A percentile compares a stretch with the other conserved stretches of the same genome.
Evolutionary conservation across 495 filamentous ascomycete genomes (phyloP).

Genomic region (Aspergillus asperescens): DNA sequence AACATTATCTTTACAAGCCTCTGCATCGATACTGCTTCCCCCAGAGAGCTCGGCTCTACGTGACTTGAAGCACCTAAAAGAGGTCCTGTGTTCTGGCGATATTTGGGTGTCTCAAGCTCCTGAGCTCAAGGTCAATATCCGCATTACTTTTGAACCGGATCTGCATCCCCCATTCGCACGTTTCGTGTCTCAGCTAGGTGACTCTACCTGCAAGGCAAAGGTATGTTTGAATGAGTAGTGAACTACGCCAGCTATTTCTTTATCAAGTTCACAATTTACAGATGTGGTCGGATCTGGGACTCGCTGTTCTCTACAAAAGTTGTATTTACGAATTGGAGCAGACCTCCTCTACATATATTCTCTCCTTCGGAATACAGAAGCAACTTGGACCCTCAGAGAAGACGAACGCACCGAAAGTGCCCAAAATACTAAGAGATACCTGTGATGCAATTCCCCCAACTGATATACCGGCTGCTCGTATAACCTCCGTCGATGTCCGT

Average conservation of each 20-base stretch:
- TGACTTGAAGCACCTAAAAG: neutral
- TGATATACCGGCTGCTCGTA: conserved; percentile 11
- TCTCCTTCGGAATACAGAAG: conserved; percentile 28
- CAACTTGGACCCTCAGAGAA: neutral
- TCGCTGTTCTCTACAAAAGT: conserved; percentile 22
- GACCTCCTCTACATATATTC: neutral
- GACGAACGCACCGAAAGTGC: conserved; percentile 12
- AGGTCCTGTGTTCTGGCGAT: conserved; percentile 8
- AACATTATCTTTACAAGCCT: conserved; percentile 11
- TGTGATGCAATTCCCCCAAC: conserved; percentile 19
- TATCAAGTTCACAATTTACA: conserved; percentile 8
- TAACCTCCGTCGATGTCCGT: conserved; percentile 24
- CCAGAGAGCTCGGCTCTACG: neutral
- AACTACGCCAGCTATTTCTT: neutral
- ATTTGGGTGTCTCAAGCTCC: conserved; percentile 33
- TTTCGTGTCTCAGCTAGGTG: conserved; percentile 20
- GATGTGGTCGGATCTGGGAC: conserved; percentile 35
- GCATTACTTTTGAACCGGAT: conserved; percentile 7
- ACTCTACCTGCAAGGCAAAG: conserved; percentile 25
- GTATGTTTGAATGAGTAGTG: conserved; percentile 12
- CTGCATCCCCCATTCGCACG: neutral
- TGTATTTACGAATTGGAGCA: neutral
- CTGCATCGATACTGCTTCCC: conserved; percentile 8
- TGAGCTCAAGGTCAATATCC: conserved; percentile 24
- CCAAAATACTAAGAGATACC: conserved; percentile 14